Percentiles rank a stretch among this genome's conserved stretches.
Conservation (phyloP, 163 green algal species). For the Prototheca cutis region DNA sequence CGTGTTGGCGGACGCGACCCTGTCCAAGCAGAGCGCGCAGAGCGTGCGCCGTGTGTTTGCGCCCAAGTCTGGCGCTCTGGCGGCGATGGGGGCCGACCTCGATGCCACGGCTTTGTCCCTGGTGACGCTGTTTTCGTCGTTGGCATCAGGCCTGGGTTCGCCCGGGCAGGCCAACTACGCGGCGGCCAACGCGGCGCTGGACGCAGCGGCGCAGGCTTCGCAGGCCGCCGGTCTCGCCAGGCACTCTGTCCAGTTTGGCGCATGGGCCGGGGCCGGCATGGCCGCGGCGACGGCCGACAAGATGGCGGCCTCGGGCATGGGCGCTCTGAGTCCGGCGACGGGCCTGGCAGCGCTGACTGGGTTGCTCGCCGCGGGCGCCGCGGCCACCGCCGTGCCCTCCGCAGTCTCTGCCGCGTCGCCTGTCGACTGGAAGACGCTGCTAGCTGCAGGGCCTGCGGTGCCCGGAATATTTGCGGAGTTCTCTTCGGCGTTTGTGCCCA, state of each 20-base stretch:
- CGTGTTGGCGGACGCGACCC: slow-evolving; percentile 17
- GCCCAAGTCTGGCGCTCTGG: slow-evolving; percentile 32
- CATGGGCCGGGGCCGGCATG: slow-evolving; percentile 72
- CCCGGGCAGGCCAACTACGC: slow-evolving; percentile 80
- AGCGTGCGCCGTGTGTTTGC: slow-evolving; percentile 20
- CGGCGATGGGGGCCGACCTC: slow-evolving; percentile 1
- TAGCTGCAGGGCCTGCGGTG: slow-evolving; percentile 11
- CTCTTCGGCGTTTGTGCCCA: slow-evolving; percentile 15
- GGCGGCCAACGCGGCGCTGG: slow-evolving; percentile 65
- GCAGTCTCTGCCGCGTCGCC: slow-evolving; percentile 12
- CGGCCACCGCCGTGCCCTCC: not conserved
- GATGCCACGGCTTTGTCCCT: slow-evolving; percentile 14
- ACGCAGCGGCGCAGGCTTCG: slow-evolving; percentile 21
- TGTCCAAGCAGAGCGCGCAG: slow-evolving; percentile 38
- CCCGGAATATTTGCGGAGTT: too few species aligned
- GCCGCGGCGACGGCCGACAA: slow-evolving; percentile 36
- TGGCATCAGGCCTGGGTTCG: slow-evolving; percentile 65
- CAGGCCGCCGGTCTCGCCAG: slow-evolving; percentile 29
- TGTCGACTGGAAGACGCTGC: slow-evolving; percentile 23
- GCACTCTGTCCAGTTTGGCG: slow-evolving; percentile 67
- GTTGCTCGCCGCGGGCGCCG: not conserved
- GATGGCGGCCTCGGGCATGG: slow-evolving; percentile 32
- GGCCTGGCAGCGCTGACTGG: slow-evolving; percentile 28
- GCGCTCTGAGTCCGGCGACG: slow-evolving; percentile 16
- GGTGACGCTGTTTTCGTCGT: slow-evolving; percentile 56